Evolutionary conservation across 2,329 filamentous ascomycete species (phyloP), one percentile per base, ranked within the genome.

Genomic region (Colletotrichum horii): DNA sequence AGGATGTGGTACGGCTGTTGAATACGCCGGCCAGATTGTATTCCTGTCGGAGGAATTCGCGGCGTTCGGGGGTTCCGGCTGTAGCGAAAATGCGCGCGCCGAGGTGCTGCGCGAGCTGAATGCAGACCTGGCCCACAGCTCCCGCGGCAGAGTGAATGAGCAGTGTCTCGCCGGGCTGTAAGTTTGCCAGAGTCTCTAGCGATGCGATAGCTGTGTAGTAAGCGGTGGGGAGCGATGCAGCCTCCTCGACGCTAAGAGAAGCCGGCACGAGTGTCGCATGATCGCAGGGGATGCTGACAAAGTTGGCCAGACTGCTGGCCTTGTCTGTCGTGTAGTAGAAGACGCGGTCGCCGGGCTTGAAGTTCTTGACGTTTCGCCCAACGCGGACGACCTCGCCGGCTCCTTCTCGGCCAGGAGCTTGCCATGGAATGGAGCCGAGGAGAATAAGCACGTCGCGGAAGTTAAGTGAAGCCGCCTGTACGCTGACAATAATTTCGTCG

Each of bases 111-210:
- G 80, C 80, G 0, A 86, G 55, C 12, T 77, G 72, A 22, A 86
- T 84, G 2, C 82, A 81, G 1, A 84, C 84, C 64, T 83, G 80
- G 8, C 85, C 85, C 19, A 85, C 75, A 14, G 80, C 84, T 16
- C 84, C 83, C 8, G 83, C 78, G 3, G 80, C 85, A 5, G 81
- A 77, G 62, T 86, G 84, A 8, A 86, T 83, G 6, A 86, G 76
- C 1, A 85, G 76, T 1, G 78, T 79, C 60, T 86, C 81, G 0
- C 79, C 81, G 1, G 55, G 16, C 4, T 73, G 38, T 1, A 86
- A 32, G 3, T 77, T 55, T 1, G 81, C 83, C 9, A 81, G 66
- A 32, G 84, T 68, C 8, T 82, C 70, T 2, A 88, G 76, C 1
- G 79, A 76, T 48, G 83, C 65, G 9, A 82, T 70, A 5, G 78